Percentiles rank a stretch among this genome's conserved stretches.
These are phyloP conservation scores for Alternaria burnsii DNA, from an alignment of 2,329 filamentous ascomycete species.

Conservation along the genomic window DNA sequence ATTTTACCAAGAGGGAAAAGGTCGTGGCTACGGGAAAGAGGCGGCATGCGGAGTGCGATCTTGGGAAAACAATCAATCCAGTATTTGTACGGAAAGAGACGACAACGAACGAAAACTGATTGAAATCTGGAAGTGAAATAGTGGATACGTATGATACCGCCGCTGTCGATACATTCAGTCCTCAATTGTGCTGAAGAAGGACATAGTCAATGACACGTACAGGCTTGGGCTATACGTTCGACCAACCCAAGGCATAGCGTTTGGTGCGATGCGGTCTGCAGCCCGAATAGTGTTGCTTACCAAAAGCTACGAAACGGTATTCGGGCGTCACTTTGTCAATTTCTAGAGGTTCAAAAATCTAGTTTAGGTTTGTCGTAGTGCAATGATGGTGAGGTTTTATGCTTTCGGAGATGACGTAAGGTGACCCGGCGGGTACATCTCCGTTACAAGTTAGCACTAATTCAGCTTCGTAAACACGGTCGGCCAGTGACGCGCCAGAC, in stretches of 20 bases:
- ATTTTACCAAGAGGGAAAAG: neutral
- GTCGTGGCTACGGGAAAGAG: neutral
- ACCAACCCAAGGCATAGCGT: neutral
- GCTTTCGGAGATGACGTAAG: conserved; percentile 14
- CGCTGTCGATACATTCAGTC: neutral
- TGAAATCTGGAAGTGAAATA: neutral
- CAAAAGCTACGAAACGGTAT: neutral
- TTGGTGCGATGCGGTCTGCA: neutral
- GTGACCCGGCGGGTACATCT: conserved; percentile 9
- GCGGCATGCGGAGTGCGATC: neutral
- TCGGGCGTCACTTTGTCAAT: neutral
- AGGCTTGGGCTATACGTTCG: neutral
- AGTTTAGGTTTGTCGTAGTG: neutral
- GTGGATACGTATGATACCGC: neutral
- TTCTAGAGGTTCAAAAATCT: neutral
- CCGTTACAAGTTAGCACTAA: conserved; percentile 6
- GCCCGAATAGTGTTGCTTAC: neutral
- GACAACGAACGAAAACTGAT: neutral
- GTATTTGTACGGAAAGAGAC: neutral
- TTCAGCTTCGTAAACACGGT: conserved; percentile 4
- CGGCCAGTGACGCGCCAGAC: conserved; percentile 1
- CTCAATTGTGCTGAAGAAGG: neutral
- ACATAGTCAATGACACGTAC: neutral
- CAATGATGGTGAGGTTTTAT: neutral
- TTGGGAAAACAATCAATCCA: neutral